Conservation (phyloP, 768 basidiomycete genomes). For the Cantharellus cinnabarinus region DNA sequence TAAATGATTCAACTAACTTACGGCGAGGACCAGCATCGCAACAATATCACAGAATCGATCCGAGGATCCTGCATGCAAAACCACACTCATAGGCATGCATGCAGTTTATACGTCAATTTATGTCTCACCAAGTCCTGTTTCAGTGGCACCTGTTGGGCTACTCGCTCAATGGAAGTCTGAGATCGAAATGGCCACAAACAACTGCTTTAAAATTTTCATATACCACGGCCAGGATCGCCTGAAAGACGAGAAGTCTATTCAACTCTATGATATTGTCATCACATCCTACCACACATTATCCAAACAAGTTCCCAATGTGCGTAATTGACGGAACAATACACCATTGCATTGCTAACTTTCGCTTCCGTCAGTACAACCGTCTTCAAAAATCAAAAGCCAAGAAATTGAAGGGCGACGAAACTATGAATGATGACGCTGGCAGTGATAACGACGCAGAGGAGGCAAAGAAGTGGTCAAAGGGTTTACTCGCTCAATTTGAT, state of each 20-base stretch:
- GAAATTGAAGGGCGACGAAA: conserved; percentile 10
- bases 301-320: conserved; percentile 12
- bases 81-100: conserved; percentile 17
- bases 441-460: conserved; percentile 10
- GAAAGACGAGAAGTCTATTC: conserved; percentile 27
- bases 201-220: conserved; percentile 11
- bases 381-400: conserved; percentile 13
- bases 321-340: background rate
- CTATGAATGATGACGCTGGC: conserved; percentile 8
- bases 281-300: conserved; percentile 27
- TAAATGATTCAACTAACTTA: background rate
- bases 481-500: conserved; percentile 15
- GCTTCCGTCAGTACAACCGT: background rate
- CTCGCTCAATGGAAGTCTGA: conserved; percentile 13
- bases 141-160: conserved; percentile 12
- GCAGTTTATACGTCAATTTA: background rate
- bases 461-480: conserved; percentile 12
- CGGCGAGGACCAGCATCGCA: conserved; percentile 14
- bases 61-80: conserved; percentile 11
- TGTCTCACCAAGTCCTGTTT: background rate
- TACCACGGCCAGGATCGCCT: conserved; percentile 14
- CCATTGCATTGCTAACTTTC: too few relatives aligned
- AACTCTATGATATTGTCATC: conserved; percentile 39
- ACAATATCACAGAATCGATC: conserved; percentile 15
- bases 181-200: conserved; percentile 14